Evolutionary conservation across 208 protist genomes (phyloP), one percentile per base, ranked within the genome.

Genomic region (Leishmania lainsoni): DNA sequence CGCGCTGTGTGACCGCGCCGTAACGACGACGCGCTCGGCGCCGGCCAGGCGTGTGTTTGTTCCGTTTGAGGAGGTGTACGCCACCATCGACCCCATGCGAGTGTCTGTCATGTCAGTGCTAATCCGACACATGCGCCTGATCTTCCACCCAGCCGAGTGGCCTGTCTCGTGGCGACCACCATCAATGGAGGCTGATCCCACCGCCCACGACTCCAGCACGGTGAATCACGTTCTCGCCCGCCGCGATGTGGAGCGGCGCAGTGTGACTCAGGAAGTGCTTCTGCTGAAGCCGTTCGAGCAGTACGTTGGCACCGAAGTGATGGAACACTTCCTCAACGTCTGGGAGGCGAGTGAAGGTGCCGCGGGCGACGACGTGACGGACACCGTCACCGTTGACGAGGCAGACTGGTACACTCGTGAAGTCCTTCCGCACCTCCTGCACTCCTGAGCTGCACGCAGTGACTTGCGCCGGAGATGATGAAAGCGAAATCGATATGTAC

Each of bases 101-200:
- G 83, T 90, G 32, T 94, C 92, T 3, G 91, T 96, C 69, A 90
- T 96, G 91, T 81, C 83, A 48, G 85, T 71, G 16, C 69, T 93
- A 45, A 81, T 94, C 78, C 88, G 86, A 48, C 84, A 90, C 87
- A 76, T 96, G 52, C 83, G 82, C 29, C 83, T 82, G 4, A 70
- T 92, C 45, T 96, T 96, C 79, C 87, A 83, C 78, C 90, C 92
- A 0, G 52, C 80, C 32, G 87, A 89, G 81, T 95, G 90, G 90
- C 74, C 87, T 1, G 52, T 70, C 20, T 29, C 78, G 29, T 86
- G 78, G 84, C 74, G 78, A 56, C 32, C 66, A 29, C 26, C 42
- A 32, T 72, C 42, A 17, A 52, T 52, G 42, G 68, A 35, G 68
- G 22, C 68, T 32, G 42, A 48, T 51, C n/a, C 4, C 32, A 5